Conservation (phyloP, 140 eudicot genomes). For the Anethum foeniculum region DNA sequence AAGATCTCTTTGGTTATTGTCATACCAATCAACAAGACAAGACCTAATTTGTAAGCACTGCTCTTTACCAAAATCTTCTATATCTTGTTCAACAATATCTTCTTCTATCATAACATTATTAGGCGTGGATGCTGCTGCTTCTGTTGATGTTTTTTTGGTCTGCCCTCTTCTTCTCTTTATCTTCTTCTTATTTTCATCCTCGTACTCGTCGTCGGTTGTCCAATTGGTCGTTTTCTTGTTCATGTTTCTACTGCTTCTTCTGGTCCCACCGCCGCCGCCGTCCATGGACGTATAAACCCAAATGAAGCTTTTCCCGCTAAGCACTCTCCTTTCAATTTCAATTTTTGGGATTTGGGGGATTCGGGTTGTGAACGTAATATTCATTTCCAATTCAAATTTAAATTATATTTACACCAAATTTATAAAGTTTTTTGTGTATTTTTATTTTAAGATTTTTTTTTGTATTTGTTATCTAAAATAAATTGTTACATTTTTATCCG, state of each 20-base stretch:
- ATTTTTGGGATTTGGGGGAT: no score
- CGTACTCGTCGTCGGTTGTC: background rate
- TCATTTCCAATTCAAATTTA: no score
- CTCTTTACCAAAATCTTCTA: constrained; percentile 57
- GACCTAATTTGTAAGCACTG: constrained; percentile 52
- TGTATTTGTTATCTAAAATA: no score
- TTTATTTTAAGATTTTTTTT: no score
- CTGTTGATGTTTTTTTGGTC: background rate
- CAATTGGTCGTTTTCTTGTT: background rate
- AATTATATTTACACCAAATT: no score
- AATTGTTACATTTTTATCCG: no score
- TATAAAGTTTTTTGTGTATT: no score
- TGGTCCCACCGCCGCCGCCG: background rate
- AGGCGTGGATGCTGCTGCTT: background rate
- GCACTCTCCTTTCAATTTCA: background rate
- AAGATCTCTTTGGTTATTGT: constrained; percentile 66
- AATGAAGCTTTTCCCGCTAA: background rate
- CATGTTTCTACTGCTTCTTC: background rate
- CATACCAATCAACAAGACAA: constrained; percentile 73
- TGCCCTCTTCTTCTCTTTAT: background rate
- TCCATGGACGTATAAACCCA: background rate
- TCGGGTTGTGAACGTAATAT: no score
- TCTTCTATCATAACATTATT: background rate
- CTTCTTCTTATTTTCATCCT: background rate
- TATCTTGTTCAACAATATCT: constrained; percentile 22